Base-by-base conservation (phyloP, 768 basidiomycete genomes). In the Boletus subcaerulescens region DNA sequence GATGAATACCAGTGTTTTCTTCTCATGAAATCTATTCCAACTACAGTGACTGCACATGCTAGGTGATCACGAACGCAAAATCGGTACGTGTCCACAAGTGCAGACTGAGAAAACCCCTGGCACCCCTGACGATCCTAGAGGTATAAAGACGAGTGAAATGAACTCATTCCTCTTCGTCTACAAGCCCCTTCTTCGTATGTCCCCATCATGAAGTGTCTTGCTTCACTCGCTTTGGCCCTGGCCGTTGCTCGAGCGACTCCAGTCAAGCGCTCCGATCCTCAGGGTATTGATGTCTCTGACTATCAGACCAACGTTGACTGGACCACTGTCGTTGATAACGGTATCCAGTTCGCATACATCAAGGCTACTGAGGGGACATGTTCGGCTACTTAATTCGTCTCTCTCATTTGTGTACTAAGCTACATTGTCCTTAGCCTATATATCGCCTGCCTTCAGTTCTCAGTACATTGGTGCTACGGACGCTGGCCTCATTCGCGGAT, bases 341-440 rank as follows among this genome's bases (percentile, higher is more conserved):
- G 82, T 8, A 66, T 84, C 31, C 56, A 72, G 14, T 87, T 84
- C 60, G 81, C 71, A 3, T 86, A 77, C 62, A 85, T 87, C 77
- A 87, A 86, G 64, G 85, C 84, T 10, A 87, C 85, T 3, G 84
- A 87, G 64, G 80, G 80, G 10, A 83, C 75, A n/a, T 63, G 82
- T 83, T 39, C 47, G 52, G 73, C 61, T 9, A 45, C 52, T 32
- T 20, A 7, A 6, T 36, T 48, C 45, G 0, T 33, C 15, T 45
- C 10, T 53, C n/a, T 35, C 12, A 41, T 44, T 32, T 6, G 2
- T 39, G 9, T 38, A 26, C 48, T 57, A 15, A 60, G 15, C 32
- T 17, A 32, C 9, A 5, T n/a, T 15, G 4, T 17, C 22, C 49
- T 22, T 12, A 70, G 68, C 42, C 24, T 70, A 70, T 18, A 52